A percentile compares a stretch with the other conserved stretches of the same genome.
Conservation (phyloP, 2,329 filamentous ascomycete genomes). For the Zelopaecilomyces penicillatus region DNA sequence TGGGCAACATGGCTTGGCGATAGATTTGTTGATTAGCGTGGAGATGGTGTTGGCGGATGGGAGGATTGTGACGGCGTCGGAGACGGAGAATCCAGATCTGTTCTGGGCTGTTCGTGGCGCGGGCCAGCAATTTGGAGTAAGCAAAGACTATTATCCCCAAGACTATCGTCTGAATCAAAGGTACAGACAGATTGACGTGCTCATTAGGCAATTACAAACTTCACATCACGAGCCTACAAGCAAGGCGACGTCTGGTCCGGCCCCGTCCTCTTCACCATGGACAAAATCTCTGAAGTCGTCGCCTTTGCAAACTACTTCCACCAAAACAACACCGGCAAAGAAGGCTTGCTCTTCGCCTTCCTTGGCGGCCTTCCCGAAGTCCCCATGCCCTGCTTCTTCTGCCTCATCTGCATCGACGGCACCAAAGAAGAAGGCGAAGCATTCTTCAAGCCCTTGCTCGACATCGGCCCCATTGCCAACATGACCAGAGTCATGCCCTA, state of each 20-base stretch:
- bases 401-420: slow-evolving; percentile 29
- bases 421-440: slow-evolving; percentile 23
- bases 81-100: slow-evolving; percentile 32
- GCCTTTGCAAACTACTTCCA: slow-evolving; percentile 14
- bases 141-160: background rate
- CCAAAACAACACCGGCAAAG: slow-evolving; percentile 14
- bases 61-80: slow-evolving; percentile 28
- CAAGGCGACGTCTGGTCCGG: slow-evolving; percentile 24
- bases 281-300: slow-evolving; percentile 17
- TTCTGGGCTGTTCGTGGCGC: slow-evolving; percentile 35
- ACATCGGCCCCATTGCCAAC: slow-evolving; percentile 25
- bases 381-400: slow-evolving; percentile 31
- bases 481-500: slow-evolving; percentile 30
- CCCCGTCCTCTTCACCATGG: slow-evolving; percentile 15
- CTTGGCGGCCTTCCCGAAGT: slow-evolving; percentile 23
- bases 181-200: slow-evolving; percentile 20
- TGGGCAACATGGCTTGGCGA: slow-evolving; percentile 44
- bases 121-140: slow-evolving; percentile 33
- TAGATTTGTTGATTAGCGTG: slow-evolving; percentile 32
- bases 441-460: slow-evolving; percentile 26
- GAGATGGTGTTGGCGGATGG: slow-evolving; percentile 32
- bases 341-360: slow-evolving; percentile 14
- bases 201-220: slow-evolving; percentile 20
- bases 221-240: slow-evolving; percentile 18
- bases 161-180: slow-evolving; percentile 10